phyloP scores from a whole-genome alignment of 75 land plant species.

The Isoetes taiwanensis region DNA sequence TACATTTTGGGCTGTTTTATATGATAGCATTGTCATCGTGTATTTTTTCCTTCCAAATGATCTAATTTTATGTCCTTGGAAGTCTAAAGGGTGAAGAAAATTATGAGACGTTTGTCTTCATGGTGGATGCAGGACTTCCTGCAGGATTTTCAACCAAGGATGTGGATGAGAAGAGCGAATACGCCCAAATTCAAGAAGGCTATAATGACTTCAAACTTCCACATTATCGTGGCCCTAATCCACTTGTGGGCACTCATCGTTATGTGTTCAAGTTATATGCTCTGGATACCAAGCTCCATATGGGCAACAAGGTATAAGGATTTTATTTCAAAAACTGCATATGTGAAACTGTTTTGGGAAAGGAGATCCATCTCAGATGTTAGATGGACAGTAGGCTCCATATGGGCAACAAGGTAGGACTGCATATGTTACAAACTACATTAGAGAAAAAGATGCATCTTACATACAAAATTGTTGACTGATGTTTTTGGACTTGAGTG shows the following conservation, averaged over 20 bases:
- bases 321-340: background rate
- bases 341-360: background rate
- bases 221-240: constrained; percentile 60
- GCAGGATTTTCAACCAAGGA: constrained; percentile 61
- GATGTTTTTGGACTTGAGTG: background rate
- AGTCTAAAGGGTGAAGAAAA: too few relatives aligned
- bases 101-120: too few relatives aligned
- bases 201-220: constrained; percentile 54
- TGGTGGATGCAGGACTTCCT: constrained; percentile 64
- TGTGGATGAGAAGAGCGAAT: constrained; percentile 36
- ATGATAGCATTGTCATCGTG: too few relatives aligned
- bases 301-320: constrained; percentile 52
- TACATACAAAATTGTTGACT: background rate
- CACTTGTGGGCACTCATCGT: constrained; percentile 43
- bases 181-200: constrained; percentile 51
- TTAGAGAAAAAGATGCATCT: background rate
- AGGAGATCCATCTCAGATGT: background rate
- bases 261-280: constrained; percentile 55
- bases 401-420: background rate
- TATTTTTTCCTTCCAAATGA: too few relatives aligned
- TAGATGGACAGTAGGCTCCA: background rate
- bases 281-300: constrained; percentile 46
- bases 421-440: background rate
- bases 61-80: too few relatives aligned
- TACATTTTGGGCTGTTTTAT: background rate